A percentile compares a stretch with the other conserved stretches of the same genome.
phyloP scores from a whole-genome alignment of 2,329 filamentous ascomycete species.

The Cladosporium sp. region DNA sequence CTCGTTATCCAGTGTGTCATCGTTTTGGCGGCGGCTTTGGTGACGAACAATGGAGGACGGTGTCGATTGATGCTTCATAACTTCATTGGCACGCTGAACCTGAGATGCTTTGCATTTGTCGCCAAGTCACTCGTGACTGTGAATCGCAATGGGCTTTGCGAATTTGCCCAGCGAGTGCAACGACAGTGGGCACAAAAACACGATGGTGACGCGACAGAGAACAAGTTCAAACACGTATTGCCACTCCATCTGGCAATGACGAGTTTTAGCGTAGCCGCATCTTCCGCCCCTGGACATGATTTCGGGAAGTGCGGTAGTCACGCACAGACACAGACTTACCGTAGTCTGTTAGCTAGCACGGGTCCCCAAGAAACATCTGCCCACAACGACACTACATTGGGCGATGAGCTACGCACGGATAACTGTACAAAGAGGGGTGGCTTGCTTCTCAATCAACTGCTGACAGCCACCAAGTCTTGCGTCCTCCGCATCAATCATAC shows the following conservation, averaged over 20 bases:
- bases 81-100: not conserved
- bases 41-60: not conserved
- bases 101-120: not conserved
- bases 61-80: not conserved
- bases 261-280: too few relatives aligned
- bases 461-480: not conserved
- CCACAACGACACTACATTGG: not conserved
- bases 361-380: not conserved
- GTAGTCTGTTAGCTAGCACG: not conserved
- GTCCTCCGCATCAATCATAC: not conserved
- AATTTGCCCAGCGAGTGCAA: not conserved
- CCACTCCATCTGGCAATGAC: too few relatives aligned
- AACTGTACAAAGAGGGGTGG: not conserved
- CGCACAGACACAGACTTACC: not conserved
- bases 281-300: not conserved
- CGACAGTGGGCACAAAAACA: not conserved
- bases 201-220: not conserved
- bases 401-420: not conserved
- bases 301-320: not conserved
- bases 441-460: not conserved
- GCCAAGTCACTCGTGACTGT: not conserved
- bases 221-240: too few relatives aligned
- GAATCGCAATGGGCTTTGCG: not conserved
- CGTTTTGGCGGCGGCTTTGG: not conserved
- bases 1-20: slow-evolving; percentile 1